Percentiles rank a stretch among this genome's conserved stretches.
phyloP scores from a whole-genome alignment of 495 filamentous ascomycete genomes.

The Hapsidospora chrysogenum region DNA sequence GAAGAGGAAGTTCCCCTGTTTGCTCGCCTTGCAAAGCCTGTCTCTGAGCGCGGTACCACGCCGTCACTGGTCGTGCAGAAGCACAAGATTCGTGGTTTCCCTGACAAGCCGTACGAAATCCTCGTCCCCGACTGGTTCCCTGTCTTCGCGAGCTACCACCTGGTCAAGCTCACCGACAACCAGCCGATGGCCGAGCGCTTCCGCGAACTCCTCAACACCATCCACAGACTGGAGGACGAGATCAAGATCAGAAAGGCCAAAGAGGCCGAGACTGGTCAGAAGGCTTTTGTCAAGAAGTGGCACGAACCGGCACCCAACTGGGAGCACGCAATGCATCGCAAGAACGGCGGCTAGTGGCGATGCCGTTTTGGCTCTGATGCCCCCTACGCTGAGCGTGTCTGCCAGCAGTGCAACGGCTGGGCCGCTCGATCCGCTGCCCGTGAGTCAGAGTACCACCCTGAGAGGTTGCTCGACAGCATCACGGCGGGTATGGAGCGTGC shows the following conservation, averaged over 20 bases:
- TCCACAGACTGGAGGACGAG: constrained; percentile 4
- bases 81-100: too few species aligned
- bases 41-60: too few species aligned
- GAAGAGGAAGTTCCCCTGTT: too few species aligned
- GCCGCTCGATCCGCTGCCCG: too few species aligned
- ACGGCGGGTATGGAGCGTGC: too few species aligned
- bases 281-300: constrained; percentile 13
- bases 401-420: too few species aligned
- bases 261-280: too few species aligned
- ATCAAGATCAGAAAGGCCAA: too few species aligned
- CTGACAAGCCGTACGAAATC: not conserved
- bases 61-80: too few species aligned
- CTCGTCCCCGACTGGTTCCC: constrained; percentile 18
- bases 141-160: constrained; percentile 5
- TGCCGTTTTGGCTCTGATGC: constrained; percentile 18
- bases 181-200: constrained; percentile 2
- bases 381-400: constrained; percentile 12
- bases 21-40: too few species aligned
- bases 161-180: constrained; percentile 4
- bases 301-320: constrained; percentile 16
- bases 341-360: constrained; percentile 21
- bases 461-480: too few species aligned
- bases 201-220: constrained; percentile 4
- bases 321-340: constrained; percentile 9
- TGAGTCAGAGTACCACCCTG: too few species aligned